A percentile compares a stretch with the other conserved stretches of the same genome.
Evolutionary conservation across 257 asterid genomes (phyloP).

Genomic region (Euphrasia confusa): DNA sequence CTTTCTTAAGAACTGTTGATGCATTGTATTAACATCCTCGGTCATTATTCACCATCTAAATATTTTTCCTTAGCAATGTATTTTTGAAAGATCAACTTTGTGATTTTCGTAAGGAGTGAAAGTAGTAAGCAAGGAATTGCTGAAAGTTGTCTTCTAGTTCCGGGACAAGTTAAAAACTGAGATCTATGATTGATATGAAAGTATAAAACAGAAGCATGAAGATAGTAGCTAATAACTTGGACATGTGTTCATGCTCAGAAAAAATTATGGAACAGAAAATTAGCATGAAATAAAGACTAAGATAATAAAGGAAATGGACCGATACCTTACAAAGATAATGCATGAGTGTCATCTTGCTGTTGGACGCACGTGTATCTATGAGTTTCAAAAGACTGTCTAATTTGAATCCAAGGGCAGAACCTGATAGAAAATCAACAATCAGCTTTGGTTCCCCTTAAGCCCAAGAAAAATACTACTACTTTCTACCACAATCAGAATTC

Average conservation of each 20-base stretch:
- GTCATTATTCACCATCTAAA: constrained; percentile 1
- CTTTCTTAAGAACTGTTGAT: not conserved
- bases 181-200: too few species aligned
- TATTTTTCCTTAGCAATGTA: not conserved
- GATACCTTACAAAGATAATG: constrained; percentile 98
- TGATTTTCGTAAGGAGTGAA: not conserved
- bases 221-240: too few species aligned
- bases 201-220: too few species aligned
- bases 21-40: not conserved
- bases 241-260: too few species aligned
- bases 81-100: not conserved
- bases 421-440: constrained; percentile 32
- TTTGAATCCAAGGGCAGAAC: constrained; percentile 96
- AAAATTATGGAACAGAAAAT: constrained; percentile 7
- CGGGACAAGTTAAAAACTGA: too few species aligned
- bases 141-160: too few species aligned
- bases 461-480: constrained; percentile 5
- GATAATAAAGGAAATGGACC: constrained; percentile 18
- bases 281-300: constrained; percentile 7
- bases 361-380: constrained; percentile 87
- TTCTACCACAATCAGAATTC: constrained; percentile 15
- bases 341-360: constrained; percentile 95
- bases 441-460: constrained; percentile 15
- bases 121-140: not conserved
- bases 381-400: constrained; percentile 97